These are phyloP conservation scores for Platanthera zijinensis DNA, from an alignment of 106 monocot species.

Conservation along the genomic window DNA sequence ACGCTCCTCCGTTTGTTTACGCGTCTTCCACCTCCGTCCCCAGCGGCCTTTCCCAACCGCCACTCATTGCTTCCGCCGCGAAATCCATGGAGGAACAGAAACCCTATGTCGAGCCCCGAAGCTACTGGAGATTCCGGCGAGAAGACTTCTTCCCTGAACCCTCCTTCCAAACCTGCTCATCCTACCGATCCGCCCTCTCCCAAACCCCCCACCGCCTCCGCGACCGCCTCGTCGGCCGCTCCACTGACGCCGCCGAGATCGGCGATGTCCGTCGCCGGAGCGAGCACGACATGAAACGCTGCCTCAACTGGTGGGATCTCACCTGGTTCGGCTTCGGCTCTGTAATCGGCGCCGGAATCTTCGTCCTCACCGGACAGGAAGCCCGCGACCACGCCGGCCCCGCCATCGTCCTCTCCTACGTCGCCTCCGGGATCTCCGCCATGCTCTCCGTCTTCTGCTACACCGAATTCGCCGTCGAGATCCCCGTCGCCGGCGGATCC, in stretches of 20 bases:
- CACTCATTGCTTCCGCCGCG: too few species aligned
- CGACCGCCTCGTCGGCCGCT: slow-evolving; percentile 35
- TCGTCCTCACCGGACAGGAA: slow-evolving; percentile 70
- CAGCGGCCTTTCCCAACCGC: too few species aligned
- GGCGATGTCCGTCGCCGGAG: slow-evolving; percentile 19
- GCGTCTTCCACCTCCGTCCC: too few species aligned
- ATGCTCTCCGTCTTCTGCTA: slow-evolving; percentile 78
- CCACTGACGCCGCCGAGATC: slow-evolving; percentile 38
- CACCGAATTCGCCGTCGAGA: slow-evolving; percentile 77
- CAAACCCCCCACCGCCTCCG: slow-evolving; percentile 33
- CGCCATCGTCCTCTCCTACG: slow-evolving; percentile 66
- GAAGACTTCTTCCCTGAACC: slow-evolving; percentile 59
- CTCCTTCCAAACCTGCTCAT: slow-evolving; percentile 44
- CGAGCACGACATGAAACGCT: slow-evolving; percentile 38
- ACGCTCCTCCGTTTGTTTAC: too few species aligned
- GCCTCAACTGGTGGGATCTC: slow-evolving; percentile 76
- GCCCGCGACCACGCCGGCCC: slow-evolving; percentile 57
- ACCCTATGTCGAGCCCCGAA: slow-evolving; percentile 2
- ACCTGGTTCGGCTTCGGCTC: slow-evolving; percentile 74
- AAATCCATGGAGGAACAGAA: too few species aligned
- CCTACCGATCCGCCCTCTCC: slow-evolving; percentile 36
- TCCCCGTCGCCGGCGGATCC: slow-evolving; percentile 68
- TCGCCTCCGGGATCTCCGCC: slow-evolving; percentile 51
- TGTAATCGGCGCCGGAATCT: slow-evolving; percentile 66
- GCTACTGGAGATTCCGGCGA: slow-evolving; percentile 49